phyloP scores from a whole-genome alignment of 345 rosid species.

The Triadica sebifera region DNA sequence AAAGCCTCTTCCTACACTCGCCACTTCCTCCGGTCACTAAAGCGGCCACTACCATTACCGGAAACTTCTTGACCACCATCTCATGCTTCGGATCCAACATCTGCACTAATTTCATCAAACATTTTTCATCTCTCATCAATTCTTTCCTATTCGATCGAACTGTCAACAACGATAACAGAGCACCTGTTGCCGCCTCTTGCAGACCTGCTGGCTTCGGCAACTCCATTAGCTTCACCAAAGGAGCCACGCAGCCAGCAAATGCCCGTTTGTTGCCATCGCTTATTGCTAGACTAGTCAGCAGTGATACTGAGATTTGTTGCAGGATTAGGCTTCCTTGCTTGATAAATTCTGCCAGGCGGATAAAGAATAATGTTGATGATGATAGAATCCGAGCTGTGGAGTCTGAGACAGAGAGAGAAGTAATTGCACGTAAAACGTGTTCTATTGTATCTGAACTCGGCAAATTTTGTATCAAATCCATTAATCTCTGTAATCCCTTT shows the following conservation, averaged over 20 bases:
- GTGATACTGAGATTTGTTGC: constrained; percentile 57
- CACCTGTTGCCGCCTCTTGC: constrained; percentile 61
- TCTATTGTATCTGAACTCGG: constrained; percentile 48
- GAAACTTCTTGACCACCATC: constrained; percentile 48
- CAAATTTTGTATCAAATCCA: constrained; percentile 43
- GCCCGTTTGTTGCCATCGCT: constrained; percentile 82
- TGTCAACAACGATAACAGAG: constrained; percentile 46
- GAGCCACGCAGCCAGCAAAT: constrained; percentile 47
- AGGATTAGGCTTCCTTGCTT: constrained; percentile 47
- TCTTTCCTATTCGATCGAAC: constrained; percentile 67
- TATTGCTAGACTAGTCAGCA: constrained; percentile 43
- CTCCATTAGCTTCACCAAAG: constrained; percentile 62
- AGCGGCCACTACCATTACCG: constrained; percentile 56
- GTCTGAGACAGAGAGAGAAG: constrained; percentile 40
- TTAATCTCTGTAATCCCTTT: constrained; percentile 54
- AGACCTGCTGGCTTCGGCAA: constrained; percentile 70
- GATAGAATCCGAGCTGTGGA: constrained; percentile 40
- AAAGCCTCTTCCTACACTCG: constrained; percentile 49
- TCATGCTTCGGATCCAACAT: constrained; percentile 71
- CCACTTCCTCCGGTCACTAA: constrained; percentile 45
- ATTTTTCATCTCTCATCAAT: constrained; percentile 62
- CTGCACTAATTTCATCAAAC: constrained; percentile 57
- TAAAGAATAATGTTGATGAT: constrained; percentile 55
- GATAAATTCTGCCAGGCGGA: constrained; percentile 56
- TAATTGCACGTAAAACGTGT: constrained; percentile 46